Conservation (phyloP, 192 early-diverging fungal species). For the Backusella psychrophila region DNA sequence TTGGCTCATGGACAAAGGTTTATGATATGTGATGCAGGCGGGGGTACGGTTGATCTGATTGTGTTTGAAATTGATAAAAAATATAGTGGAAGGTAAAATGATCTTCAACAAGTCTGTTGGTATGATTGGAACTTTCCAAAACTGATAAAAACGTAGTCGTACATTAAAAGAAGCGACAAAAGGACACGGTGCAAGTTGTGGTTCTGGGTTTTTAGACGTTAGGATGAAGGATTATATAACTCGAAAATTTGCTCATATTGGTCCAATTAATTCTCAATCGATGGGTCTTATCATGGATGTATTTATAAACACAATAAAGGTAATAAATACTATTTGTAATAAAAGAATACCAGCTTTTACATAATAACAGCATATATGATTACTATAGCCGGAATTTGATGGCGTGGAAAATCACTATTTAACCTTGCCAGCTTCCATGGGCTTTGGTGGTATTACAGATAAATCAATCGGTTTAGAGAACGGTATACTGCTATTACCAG, state of each 20-base stretch:
- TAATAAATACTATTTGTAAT: neutral
- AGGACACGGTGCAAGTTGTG: slow-evolving; percentile 51
- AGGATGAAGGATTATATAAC: slow-evolving; percentile 45
- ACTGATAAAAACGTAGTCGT: slow-evolving; percentile 9
- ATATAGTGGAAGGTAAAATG: slow-evolving; percentile 16
- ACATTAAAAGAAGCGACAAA: slow-evolving; percentile 50
- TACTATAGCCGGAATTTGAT: slow-evolving; percentile 44
- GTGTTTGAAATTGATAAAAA: slow-evolving; percentile 36
- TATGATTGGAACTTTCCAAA: neutral
- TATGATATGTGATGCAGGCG: slow-evolving; percentile 53
- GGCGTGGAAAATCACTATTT: slow-evolving; percentile 44
- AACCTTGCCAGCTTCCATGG: slow-evolving; percentile 38
- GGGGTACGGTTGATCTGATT: slow-evolving; percentile 55
- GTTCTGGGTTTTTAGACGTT: slow-evolving; percentile 45
- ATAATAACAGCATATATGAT: neutral
- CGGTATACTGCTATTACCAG: slow-evolving; percentile 38
- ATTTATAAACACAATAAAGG: slow-evolving; percentile 50
- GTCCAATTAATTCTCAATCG: slow-evolving; percentile 14
- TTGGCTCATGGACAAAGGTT: slow-evolving; percentile 42
- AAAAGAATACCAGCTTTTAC: neutral
- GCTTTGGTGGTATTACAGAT: slow-evolving; percentile 38
- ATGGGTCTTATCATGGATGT: slow-evolving; percentile 38
- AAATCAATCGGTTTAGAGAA: slow-evolving; percentile 38
- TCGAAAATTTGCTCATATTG: slow-evolving; percentile 39
- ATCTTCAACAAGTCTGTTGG: neutral